Percentiles rank a stretch among this genome's conserved stretches.
These are phyloP conservation scores for Cladosporium austrohemisphaericum DNA, from an alignment of 2,329 filamentous ascomycete species.

Conservation along the genomic window DNA sequence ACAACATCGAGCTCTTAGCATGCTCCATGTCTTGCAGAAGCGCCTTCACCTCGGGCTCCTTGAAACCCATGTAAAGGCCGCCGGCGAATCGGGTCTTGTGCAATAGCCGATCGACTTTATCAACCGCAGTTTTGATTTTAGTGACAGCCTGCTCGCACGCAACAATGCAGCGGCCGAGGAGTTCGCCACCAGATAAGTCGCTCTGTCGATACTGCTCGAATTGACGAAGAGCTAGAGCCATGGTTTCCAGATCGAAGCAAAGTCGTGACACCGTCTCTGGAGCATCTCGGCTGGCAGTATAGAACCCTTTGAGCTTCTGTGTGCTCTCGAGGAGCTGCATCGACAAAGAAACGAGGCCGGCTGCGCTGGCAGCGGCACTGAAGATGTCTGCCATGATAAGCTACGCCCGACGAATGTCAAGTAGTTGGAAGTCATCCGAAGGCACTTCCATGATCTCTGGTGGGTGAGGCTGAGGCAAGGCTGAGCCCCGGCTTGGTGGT, in stretches of 20 bases:
- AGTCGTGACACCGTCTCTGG: constrained; percentile 1
- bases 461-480: no score
- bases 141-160: neutral
- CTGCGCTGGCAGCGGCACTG: constrained; percentile 13
- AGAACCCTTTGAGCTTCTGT: constrained; percentile 14
- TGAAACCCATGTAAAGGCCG: constrained; percentile 9
- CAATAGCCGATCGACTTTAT: neutral
- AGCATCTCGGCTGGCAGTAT: constrained; percentile 7
- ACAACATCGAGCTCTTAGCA: constrained; percentile 11
- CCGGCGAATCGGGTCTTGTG: neutral
- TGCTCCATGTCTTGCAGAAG: constrained; percentile 14
- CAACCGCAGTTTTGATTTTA: neutral
- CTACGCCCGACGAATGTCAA: no score
- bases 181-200: neutral
- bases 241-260: constrained; percentile 9
- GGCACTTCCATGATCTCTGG: no score
- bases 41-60: constrained; percentile 12
- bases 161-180: neutral
- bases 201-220: neutral
- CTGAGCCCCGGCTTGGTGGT: no score
- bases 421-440: no score
- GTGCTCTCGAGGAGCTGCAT: constrained; percentile 17
- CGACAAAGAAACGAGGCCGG: constrained; percentile 15
- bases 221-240: constrained; percentile 8
- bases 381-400: constrained; percentile 17